Conservation (phyloP, 2,329 filamentous ascomycete species). For the Shiraia sp. region DNA sequence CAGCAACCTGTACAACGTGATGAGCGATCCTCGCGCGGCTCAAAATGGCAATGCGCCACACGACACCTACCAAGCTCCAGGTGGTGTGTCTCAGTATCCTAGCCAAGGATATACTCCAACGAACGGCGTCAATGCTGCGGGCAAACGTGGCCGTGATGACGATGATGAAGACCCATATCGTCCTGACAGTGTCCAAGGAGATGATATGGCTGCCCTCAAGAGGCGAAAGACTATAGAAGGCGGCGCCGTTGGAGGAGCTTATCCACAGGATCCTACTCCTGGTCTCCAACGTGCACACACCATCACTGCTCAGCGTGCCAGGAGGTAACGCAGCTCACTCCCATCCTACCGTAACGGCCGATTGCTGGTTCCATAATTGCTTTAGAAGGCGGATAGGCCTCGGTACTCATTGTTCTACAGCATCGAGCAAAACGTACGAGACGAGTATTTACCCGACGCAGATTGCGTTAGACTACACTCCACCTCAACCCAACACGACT, state of each 20-base stretch:
- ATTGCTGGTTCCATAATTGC: conserved; percentile 22
- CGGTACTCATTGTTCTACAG: conserved; percentile 18
- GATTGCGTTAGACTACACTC: no score
- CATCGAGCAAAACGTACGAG: conserved; percentile 26
- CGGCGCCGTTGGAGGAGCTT: conserved; percentile 38
- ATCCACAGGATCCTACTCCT: conserved; percentile 35
- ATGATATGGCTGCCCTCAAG: conserved; percentile 69
- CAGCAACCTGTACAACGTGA: conserved; percentile 86
- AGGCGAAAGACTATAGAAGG: conserved; percentile 74
- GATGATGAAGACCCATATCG: conserved; percentile 69
- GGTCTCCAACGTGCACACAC: conserved; percentile 40
- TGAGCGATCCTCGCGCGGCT: conserved; percentile 74
- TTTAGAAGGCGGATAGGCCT: conserved; percentile 29
- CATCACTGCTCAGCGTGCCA: conserved; percentile 31
- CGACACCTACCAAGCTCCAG: conserved; percentile 72
- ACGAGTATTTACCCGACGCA: no score
- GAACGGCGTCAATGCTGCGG: conserved; percentile 64
- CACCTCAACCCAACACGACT: conserved; percentile 1
- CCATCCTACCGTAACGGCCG: conserved; percentile 21
- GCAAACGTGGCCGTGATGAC: conserved; percentile 67
- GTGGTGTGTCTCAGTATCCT: conserved; percentile 63
- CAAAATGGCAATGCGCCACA: conserved; percentile 67
- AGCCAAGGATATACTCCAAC: conserved; percentile 59
- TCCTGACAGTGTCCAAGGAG: conserved; percentile 58
- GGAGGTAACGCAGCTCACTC: conserved; percentile 27